Conservation (phyloP, 2,329 filamentous ascomycete species). For the Aspergillus felis region DNA sequence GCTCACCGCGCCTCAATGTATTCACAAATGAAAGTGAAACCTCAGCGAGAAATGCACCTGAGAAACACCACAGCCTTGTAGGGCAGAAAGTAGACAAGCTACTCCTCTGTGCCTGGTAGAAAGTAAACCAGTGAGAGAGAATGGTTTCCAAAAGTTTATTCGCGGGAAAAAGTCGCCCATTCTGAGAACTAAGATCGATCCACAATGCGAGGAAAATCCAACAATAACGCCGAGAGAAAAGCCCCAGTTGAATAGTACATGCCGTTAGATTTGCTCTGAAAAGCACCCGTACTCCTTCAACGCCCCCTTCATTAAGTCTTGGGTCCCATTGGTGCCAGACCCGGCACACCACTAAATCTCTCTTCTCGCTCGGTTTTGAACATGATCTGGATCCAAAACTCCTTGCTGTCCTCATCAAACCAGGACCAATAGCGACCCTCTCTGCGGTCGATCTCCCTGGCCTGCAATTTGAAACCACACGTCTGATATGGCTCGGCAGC, state of each 20-base stretch:
- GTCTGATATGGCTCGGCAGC: slow-evolving; percentile 98
- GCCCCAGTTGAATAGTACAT: slow-evolving; percentile 3
- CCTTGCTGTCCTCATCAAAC: slow-evolving; percentile 93
- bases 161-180: background rate
- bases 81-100: background rate
- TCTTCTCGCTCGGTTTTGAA: slow-evolving; percentile 99
- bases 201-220: slow-evolving; percentile 8
- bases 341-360: slow-evolving; percentile 67
- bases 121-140: background rate
- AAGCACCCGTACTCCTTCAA: background rate
- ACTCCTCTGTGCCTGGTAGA: background rate
- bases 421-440: slow-evolving; percentile 88
- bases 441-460: slow-evolving; percentile 82
- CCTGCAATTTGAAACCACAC: slow-evolving; percentile 92
- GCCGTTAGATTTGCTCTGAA: slow-evolving; percentile 3
- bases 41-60: background rate
- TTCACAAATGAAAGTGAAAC: background rate
- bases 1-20: background rate
- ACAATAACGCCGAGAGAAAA: slow-evolving; percentile 13
- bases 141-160: background rate
- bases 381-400: slow-evolving; percentile 96
- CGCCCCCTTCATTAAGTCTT: slow-evolving; percentile 20
- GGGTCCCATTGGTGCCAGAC: slow-evolving; percentile 50
- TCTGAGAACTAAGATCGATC: background rate
- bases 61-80: background rate